Percentiles rank a stretch among this genome's conserved stretches.
Conservation (phyloP, 208 protist genomes). For the Endotrypanum monterogeii region DNA sequence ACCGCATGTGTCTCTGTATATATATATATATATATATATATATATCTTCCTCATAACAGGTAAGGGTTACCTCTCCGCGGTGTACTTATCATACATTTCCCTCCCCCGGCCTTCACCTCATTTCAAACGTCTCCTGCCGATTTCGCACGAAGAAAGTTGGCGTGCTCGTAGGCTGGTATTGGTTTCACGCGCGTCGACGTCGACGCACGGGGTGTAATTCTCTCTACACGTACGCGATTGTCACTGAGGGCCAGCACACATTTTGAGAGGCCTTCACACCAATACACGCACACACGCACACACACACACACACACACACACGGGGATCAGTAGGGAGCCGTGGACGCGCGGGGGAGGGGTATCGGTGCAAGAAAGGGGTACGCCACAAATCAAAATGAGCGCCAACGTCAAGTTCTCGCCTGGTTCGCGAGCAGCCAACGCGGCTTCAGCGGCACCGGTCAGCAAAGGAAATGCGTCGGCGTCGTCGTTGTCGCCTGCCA, state of each 20-base stretch:
- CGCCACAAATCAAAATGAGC: conserved; percentile 19
- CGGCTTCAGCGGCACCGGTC: neutral
- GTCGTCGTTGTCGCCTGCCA: conserved; percentile 6
- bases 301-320: neutral
- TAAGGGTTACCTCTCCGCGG: neutral
- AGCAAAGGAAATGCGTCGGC: neutral
- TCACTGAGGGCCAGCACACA: neutral
- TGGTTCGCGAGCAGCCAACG: neutral
- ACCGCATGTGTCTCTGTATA: neutral
- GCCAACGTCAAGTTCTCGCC: conserved; percentile 36
- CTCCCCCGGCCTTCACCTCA: neutral
- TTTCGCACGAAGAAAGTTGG: neutral
- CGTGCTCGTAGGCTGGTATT: neutral
- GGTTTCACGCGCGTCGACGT: neutral
- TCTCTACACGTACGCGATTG: no score
- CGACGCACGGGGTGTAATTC: neutral
- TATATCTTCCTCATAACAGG: neutral
- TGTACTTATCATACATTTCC: neutral
- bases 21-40: no score
- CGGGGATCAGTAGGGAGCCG: no score
- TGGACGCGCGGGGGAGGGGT: neutral
- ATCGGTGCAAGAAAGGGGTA: neutral
- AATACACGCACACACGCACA: neutral
- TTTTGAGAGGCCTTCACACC: neutral
- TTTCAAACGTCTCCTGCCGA: neutral